Conservation (phyloP, 257 asterid species). For the Plantago elongata region DNA sequence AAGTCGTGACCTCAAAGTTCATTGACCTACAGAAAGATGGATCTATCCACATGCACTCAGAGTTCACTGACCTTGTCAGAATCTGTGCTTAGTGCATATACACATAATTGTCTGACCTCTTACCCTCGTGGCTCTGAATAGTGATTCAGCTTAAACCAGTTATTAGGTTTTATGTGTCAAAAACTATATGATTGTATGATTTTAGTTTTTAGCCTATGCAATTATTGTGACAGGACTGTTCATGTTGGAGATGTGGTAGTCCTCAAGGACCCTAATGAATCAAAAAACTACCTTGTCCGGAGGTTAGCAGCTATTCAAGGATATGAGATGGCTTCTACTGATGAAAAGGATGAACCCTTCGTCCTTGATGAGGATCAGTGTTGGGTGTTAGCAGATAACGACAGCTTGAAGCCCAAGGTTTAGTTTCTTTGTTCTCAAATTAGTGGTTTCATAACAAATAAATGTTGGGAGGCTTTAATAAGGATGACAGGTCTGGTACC, state of each 20-base stretch:
- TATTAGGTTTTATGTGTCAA: not conserved
- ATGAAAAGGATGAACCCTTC: slow-evolving; percentile 67
- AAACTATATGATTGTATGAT: not conserved
- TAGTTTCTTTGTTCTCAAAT: slow-evolving; percentile 4
- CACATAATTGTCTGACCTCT: not conserved
- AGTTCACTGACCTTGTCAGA: not conserved
- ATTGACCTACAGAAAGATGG: not conserved
- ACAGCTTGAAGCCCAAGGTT: slow-evolving; percentile 64
- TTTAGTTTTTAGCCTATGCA: slow-evolving; percentile 1
- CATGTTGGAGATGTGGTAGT: slow-evolving; percentile 77
- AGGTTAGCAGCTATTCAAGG: slow-evolving; percentile 87
- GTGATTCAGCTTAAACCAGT: not conserved
- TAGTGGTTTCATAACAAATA: not conserved
- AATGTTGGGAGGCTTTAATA: slow-evolving; percentile 6
- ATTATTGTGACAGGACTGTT: slow-evolving; percentile 45
- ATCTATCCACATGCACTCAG: not conserved
- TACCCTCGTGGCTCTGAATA: not conserved
- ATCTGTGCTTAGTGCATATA: not conserved
- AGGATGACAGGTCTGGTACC: not conserved
- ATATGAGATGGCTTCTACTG: slow-evolving; percentile 68
- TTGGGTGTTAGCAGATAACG: slow-evolving; percentile 85
- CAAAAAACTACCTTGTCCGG: slow-evolving; percentile 55
- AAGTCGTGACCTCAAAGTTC: too few relatives aligned
- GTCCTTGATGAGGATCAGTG: slow-evolving; percentile 70
- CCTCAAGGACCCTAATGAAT: slow-evolving; percentile 56